A percentile compares a stretch with the other conserved stretches of the same genome.
Evolutionary conservation across 1,284 basidiomycete genomes (phyloP).

Genomic region (Kalmanozyma brasiliensis): DNA sequence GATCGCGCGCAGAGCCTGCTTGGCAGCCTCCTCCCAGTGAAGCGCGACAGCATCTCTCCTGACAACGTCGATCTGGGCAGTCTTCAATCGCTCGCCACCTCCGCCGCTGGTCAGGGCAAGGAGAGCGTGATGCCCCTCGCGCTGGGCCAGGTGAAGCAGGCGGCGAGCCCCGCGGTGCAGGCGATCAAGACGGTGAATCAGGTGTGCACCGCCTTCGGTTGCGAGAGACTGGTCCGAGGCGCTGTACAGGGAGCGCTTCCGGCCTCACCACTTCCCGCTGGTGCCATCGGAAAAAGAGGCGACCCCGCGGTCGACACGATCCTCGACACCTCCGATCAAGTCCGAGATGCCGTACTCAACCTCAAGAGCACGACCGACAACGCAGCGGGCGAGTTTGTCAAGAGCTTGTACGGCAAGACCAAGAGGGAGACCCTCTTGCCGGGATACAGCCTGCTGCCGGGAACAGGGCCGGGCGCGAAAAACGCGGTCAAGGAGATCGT

Average conservation of each 20-base stretch:
- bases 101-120: constrained; percentile 1
- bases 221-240: constrained; percentile 9
- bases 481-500: constrained; percentile 20
- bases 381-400: constrained; percentile 31
- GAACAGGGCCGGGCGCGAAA: constrained; percentile 32
- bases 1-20: constrained; percentile 23
- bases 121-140: constrained; percentile 25
- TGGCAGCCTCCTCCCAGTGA: constrained; percentile 18
- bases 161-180: constrained; percentile 29
- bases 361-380: constrained; percentile 26
- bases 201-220: constrained; percentile 28
- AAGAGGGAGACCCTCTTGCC: constrained; percentile 23
- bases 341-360: constrained; percentile 18
- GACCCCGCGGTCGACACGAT: constrained; percentile 12
- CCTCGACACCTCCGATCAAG: constrained; percentile 29
- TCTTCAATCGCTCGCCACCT: constrained; percentile 10
- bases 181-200: constrained; percentile 30
- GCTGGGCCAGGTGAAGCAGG: constrained; percentile 19
- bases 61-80: constrained; percentile 32
- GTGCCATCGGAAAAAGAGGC: no score
- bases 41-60: constrained; percentile 40
- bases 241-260: constrained; percentile 8
- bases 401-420: constrained; percentile 40
- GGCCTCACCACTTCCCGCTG: no score
- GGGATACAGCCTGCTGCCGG: constrained; percentile 25